Evolutionary conservation across 257 asterid genomes (phyloP).

Genomic region (Fraxinus anomala): DNA sequence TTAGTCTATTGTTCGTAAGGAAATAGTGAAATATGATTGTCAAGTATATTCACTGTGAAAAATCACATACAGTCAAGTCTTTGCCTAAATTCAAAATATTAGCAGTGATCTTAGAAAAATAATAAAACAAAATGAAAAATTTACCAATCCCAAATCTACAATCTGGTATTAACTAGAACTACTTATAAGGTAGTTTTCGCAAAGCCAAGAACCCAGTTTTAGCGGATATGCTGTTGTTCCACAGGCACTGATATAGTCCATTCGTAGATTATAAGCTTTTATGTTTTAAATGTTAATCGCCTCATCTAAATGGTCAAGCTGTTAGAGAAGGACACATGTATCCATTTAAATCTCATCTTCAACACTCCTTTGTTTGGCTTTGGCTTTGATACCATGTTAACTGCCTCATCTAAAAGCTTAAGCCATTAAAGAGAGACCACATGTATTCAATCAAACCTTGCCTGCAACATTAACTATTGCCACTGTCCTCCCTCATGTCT

Average conservation of each 20-base stretch:
- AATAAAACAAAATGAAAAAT: not conserved
- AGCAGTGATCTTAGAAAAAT: not conserved
- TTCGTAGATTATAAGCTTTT: not conserved
- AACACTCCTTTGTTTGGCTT: not conserved
- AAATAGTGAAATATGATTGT: not conserved
- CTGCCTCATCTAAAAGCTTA: not conserved
- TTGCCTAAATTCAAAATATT: not conserved
- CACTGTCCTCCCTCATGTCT: no score
- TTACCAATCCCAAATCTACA: not conserved
- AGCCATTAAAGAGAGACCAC: not conserved
- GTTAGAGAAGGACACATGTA: not conserved
- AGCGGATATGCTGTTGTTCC: not conserved
- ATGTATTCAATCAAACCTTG: not conserved
- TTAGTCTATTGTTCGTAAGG: not conserved
- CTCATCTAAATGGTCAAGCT: not conserved
- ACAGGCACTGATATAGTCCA: not conserved
- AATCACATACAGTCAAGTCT: not conserved
- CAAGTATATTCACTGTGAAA: slow-evolving; percentile 1
- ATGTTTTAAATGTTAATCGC: not conserved
- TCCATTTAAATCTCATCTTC: not conserved
- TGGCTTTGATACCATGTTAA: not conserved
- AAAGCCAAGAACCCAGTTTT: not conserved
- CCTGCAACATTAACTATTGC: not conserved
- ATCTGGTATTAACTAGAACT: not conserved
- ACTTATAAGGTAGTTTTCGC: not conserved